Evolutionary conservation across 1,139 yeast genomes (phyloP), one percentile per base, ranked within the genome.

Genomic region (Nematodospora anomalae): DNA sequence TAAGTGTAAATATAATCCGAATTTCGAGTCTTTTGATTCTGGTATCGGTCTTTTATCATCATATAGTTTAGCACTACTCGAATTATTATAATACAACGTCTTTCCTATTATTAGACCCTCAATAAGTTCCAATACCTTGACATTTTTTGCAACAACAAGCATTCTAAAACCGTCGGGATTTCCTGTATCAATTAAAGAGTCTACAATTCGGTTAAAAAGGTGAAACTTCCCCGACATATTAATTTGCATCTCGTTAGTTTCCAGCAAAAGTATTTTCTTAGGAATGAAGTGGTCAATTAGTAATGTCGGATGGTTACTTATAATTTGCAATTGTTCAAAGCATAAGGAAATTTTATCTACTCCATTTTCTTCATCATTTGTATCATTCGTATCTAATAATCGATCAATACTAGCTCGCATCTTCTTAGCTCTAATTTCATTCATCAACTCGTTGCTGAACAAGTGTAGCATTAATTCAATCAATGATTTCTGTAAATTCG

Each of bases 231-330:
- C 84, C 14, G 86, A 77, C 20, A 80, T 64, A 26, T 62, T 60
- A 27, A 70, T 61, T 33, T 83, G 59, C 30, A 74, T 58, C 40
- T 77, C 80, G 41, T 76, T 81, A 1, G 83, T 69, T 44, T 82
- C 86, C 78, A 78, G 74, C 27, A 82, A 59, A 13, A 84, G 54
- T 41, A 83, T 61, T 40, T 80, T 80, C 44, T 80, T 76, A 9
- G 92, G 88, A 52, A 83, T 79, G 49, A 79, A 83, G 54, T 84
- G 92, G 49, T 83, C 86, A 23, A 83, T 89, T 27, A 83, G 53
- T 30, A 83, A 60, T 26, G 83, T 78, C 1, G 90, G 88, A 53
- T 84, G 89, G 48, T 74, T 77, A 3, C 73, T 65, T 0, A 81
- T 62, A 13, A 72, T 67, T 22, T 65, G 53, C 7, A 81, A 53